These are phyloP conservation scores for Mycena haematopus DNA, from an alignment of 768 basidiomycete species.

Conservation along the genomic window DNA sequence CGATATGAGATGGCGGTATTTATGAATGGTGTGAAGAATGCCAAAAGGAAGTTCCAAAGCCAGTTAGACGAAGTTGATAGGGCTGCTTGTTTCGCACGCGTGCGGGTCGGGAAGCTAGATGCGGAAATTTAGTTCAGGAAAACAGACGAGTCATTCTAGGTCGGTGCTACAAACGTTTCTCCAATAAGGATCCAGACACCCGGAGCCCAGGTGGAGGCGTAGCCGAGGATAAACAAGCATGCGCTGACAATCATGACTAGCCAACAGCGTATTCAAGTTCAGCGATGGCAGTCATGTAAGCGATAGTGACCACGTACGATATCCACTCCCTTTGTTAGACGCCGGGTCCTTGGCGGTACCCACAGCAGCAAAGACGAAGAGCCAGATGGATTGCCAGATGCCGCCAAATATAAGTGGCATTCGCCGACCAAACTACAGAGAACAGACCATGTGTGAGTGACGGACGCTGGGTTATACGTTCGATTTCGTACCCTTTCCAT, in stretches of 20 bases:
- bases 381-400: constrained; percentile 72
- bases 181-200: constrained; percentile 81
- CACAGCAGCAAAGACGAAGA: constrained; percentile 76
- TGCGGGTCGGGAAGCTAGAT: constrained; percentile 64
- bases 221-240: constrained; percentile 75
- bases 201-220: constrained; percentile 75
- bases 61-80: constrained; percentile 71
- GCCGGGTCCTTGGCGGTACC: constrained; percentile 67
- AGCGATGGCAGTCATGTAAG: not conserved
- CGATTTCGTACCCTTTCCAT: constrained; percentile 61
- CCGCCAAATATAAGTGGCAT: constrained; percentile 71
- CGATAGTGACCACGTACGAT: constrained; percentile 42
- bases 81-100: constrained; percentile 74
- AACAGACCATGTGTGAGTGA: constrained; percentile 1
- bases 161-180: constrained; percentile 50
- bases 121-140: constrained; percentile 19
- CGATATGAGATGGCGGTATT: constrained; percentile 57
- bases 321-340: constrained; percentile 55
- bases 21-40: constrained; percentile 84
- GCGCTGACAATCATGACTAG: constrained; percentile 70
- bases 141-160: constrained; percentile 8
- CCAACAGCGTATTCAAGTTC: constrained; percentile 11
- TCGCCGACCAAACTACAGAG: constrained; percentile 63
- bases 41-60: constrained; percentile 74
- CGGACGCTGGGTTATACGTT: constrained; percentile 2